Evolutionary conservation across 805 yeast genomes (phyloP).

Genomic region (Kodamaea neixiangensis): DNA sequence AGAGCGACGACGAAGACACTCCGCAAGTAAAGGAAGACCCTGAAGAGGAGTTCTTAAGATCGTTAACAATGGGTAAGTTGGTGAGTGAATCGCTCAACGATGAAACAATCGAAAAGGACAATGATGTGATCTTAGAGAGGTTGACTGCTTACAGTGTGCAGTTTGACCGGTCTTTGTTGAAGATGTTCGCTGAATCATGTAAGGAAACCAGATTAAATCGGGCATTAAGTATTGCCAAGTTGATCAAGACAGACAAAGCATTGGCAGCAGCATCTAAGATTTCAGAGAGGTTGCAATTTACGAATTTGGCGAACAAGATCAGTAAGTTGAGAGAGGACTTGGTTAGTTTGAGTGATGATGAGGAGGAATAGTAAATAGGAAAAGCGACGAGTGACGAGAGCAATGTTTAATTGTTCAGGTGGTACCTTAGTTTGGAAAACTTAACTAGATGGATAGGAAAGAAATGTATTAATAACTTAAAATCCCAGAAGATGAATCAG

Average conservation of each 20-base stretch:
- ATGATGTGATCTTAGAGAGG: constrained; percentile 49
- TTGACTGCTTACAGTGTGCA: constrained; percentile 52
- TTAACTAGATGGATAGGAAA: too few species aligned
- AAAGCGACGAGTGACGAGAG: neutral
- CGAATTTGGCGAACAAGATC: constrained; percentile 38
- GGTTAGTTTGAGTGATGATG: constrained; percentile 21
- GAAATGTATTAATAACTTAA: too few species aligned
- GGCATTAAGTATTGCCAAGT: constrained; percentile 68
- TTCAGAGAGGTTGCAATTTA: constrained; percentile 61
- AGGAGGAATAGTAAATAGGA: constrained; percentile 7
- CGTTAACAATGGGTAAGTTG: constrained; percentile 60
- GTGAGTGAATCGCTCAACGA: constrained; percentile 53
- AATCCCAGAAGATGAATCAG: too few species aligned
- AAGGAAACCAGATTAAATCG: constrained; percentile 60
- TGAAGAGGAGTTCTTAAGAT: constrained; percentile 66
- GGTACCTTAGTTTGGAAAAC: too few species aligned
- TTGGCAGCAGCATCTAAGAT: constrained; percentile 81
- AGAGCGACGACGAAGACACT: constrained; percentile 23
- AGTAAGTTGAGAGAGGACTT: constrained; percentile 40
- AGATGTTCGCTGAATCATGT: constrained; percentile 75
- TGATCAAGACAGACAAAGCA: constrained; percentile 76
- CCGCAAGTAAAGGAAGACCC: constrained; percentile 36
- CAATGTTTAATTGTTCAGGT: too few species aligned
- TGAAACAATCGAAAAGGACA: constrained; percentile 27
- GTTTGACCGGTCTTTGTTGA: constrained; percentile 76